Percentiles rank a stretch among this genome's conserved stretches.
Conservation (phyloP, 176 grass and related monocot genomes). For the Avena eriantha region DNA sequence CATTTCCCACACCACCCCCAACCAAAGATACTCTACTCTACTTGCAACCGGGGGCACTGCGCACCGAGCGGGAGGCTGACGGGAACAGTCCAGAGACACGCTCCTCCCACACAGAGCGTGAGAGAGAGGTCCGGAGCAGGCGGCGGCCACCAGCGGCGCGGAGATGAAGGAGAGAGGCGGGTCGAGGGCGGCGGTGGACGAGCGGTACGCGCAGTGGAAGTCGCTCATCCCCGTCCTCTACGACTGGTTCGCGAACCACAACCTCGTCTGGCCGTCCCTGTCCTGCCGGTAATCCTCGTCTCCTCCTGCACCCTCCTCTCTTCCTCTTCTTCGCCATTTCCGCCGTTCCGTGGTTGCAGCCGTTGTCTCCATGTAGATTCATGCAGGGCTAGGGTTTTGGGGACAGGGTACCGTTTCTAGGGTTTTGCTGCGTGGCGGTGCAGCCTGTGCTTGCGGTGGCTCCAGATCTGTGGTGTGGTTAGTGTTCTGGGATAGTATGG, state of each 20-base stretch:
- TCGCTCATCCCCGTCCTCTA: slow-evolving; percentile 88
- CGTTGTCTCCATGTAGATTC: slow-evolving; percentile 25
- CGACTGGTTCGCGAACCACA: slow-evolving; percentile 96
- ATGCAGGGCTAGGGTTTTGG: slow-evolving; percentile 41
- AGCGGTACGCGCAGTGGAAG: slow-evolving; percentile 87
- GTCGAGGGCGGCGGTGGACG: slow-evolving; percentile 68
- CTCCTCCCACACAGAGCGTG: slow-evolving; percentile 38
- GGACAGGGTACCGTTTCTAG: slow-evolving; percentile 35
- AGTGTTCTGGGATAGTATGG: slow-evolving; percentile 23
- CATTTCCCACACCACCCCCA: not conserved
- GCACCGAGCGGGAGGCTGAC: slow-evolving; percentile 21
- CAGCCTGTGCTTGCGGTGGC: not conserved
- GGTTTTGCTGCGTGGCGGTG: slow-evolving; percentile 47
- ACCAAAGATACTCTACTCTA: slow-evolving; percentile 27
- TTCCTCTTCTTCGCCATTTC: not conserved
- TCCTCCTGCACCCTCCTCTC: not conserved
- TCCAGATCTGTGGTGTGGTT: slow-evolving; percentile 38
- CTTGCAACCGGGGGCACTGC: not conserved
- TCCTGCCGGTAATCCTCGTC: slow-evolving; percentile 67
- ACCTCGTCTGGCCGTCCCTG: slow-evolving; percentile 93
- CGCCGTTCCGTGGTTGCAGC: not conserved
- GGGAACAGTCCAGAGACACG: slow-evolving; percentile 3
- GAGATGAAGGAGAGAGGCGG: slow-evolving; percentile 65
- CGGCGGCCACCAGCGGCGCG: slow-evolving; percentile 2
- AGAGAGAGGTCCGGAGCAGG: slow-evolving; percentile 17